phyloP scores from a whole-genome alignment of 2,329 filamentous ascomycete species.

The Ilyonectria sp. region DNA sequence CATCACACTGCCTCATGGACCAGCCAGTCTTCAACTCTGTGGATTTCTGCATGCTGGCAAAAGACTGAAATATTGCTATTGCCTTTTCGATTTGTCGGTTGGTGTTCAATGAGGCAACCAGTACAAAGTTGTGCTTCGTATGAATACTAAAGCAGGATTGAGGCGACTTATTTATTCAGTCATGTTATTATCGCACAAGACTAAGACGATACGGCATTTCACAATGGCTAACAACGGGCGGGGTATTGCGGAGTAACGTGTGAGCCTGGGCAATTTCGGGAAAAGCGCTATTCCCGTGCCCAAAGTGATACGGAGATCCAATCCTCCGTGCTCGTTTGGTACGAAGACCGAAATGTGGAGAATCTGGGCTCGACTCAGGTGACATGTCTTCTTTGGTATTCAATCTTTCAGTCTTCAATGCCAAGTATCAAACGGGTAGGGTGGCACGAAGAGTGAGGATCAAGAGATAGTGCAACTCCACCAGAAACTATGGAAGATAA shows the following conservation, averaged over 20 bases:
- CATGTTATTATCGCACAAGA: not conserved
- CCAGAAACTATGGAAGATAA: not conserved
- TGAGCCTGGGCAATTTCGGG: not conserved
- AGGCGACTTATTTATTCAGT: not conserved
- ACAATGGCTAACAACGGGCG: not conserved
- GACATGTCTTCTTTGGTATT: not conserved
- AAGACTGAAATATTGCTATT: not conserved
- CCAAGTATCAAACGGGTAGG: slow-evolving; percentile 3
- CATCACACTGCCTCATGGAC: slow-evolving; percentile 10
- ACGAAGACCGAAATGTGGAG: slow-evolving; percentile 7
- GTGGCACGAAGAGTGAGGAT: not conserved
- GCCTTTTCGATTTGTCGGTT: not conserved
- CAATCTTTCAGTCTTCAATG: not conserved
- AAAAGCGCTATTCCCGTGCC: slow-evolving; percentile 3
- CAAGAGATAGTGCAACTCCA: not conserved
- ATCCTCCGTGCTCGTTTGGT: slow-evolving; percentile 4
- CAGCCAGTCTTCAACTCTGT: slow-evolving; percentile 13
- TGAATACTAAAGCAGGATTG: not conserved
- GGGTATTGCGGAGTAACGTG: not conserved
- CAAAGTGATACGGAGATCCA: slow-evolving; percentile 11
- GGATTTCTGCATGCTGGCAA: not conserved
- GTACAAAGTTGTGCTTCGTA: not conserved
- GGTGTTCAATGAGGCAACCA: not conserved
- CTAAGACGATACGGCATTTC: slow-evolving; percentile 4
- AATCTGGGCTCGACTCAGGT: not conserved